Percentiles rank a stretch among this genome's conserved stretches.
Conservation (phyloP, 345 rosid species). For the Populus euphratica region DNA sequence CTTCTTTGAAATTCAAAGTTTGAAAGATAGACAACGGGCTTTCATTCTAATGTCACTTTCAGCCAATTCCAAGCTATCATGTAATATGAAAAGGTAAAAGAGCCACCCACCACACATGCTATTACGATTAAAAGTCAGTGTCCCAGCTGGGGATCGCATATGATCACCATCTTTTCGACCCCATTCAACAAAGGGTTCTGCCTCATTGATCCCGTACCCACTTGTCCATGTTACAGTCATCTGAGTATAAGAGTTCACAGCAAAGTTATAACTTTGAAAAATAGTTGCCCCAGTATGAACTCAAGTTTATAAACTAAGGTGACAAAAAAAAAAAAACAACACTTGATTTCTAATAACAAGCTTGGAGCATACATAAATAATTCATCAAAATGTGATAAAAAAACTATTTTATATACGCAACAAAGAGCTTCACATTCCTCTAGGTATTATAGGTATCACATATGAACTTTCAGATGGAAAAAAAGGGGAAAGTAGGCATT, state of each 20-base stretch:
- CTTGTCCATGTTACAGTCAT: slow-evolving; percentile 85
- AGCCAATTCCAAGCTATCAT: neutral
- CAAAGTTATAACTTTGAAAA: neutral
- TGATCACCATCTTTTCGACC: slow-evolving; percentile 41
- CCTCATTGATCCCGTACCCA: slow-evolving; percentile 54
- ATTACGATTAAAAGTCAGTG: slow-evolving; percentile 46
- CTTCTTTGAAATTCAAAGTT: neutral
- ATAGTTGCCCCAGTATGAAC: neutral
- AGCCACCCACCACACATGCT: slow-evolving; percentile 57
- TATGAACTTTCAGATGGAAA: neutral
- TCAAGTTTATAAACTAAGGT: neutral
- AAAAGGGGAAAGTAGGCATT: slow-evolving; percentile 19
- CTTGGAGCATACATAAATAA: neutral
- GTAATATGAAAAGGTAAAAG: neutral
- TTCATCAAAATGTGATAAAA: neutral
- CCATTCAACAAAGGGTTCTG: slow-evolving; percentile 71
- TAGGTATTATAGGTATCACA: neutral
- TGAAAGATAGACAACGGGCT: neutral
- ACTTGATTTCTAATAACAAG: neutral
- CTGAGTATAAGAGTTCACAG: slow-evolving; percentile 23
- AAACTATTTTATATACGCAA: neutral
- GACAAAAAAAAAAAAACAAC: neutral
- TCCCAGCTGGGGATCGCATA: slow-evolving; percentile 54
- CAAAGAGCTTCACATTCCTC: neutral
- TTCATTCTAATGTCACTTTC: neutral